Base-by-base conservation (phyloP, 2,329 filamentous ascomycete genomes). In the Xylariomycetidae sp. region DNA sequence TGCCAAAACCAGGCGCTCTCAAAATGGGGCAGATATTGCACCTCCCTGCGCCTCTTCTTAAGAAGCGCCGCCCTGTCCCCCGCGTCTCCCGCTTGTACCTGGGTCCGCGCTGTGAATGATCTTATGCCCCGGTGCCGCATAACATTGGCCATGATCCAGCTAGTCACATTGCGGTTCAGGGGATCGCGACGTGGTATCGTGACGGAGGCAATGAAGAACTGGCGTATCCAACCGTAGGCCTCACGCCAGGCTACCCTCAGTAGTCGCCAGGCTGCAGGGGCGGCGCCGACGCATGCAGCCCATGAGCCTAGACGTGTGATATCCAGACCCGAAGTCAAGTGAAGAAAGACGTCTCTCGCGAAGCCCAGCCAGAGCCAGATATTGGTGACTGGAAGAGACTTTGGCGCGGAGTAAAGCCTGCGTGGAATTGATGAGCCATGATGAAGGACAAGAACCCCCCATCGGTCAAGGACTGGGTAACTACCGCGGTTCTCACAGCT, bases 1-100 rank as follows among this genome's bases (percentile, higher is more conserved):
- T 71, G 68, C 58, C 67, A 69, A 42, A 80, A 72, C 63, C 67
- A 69, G 6, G 59, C 49, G 2, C 59, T 56, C 12, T 62, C 57
- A 47, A 64, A 70, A 30, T 69, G 66, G 1, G 67, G 67, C 5
- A 59, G 53, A 30, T 69, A 70, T 37, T 68, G 62, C 3, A 68
- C 50, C 1, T 60, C 49, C 26, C 64, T 56, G 8, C 54, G 53
- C 11, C 59, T 64, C 48, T 64, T 66, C 38, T 64, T 67, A 2
- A 66, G 51, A 11, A 59, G 57, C 0, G 59, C 59, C 4, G 57
- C 63, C 4, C 62, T 55, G 22, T 66, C 63, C 12, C 56, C 40
- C 11, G 47, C 45, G 14, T 53, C 41, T 4, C 56, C 51, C 5
- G 54, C 44, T 10, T 51, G 52, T 6, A 59, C 37, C 29, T 66